phyloP scores from a whole-genome alignment of 805 yeast species.

The Candida hungchunana region DNA sequence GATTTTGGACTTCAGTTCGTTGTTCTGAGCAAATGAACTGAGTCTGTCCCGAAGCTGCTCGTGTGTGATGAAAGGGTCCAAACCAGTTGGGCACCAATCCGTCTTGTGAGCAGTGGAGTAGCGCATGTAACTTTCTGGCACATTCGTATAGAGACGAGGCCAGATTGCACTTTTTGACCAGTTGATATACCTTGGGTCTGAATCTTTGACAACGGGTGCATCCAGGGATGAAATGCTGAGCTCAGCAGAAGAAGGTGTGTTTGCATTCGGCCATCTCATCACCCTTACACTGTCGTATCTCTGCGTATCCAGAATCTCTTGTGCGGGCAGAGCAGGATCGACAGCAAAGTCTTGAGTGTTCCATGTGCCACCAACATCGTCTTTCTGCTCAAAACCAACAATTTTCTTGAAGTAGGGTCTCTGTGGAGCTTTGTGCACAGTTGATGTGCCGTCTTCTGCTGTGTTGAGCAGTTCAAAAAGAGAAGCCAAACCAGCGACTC shows the following conservation, averaged over 20 bases:
- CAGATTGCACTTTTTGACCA: slow-evolving; percentile 36
- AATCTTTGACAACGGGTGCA: slow-evolving; percentile 16
- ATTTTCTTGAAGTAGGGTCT: slow-evolving; percentile 28
- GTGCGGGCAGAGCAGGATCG: slow-evolving; percentile 26
- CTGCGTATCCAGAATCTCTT: slow-evolving; percentile 31
- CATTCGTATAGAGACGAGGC: slow-evolving; percentile 35
- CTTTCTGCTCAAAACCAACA: slow-evolving; percentile 42
- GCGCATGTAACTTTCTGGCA: slow-evolving; percentile 34
- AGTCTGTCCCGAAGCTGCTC: slow-evolving; percentile 31
- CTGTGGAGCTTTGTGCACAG: slow-evolving; percentile 12
- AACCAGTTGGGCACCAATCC: slow-evolving; percentile 13
- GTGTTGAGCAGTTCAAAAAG: slow-evolving; percentile 31
- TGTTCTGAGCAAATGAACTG: slow-evolving; percentile 25
- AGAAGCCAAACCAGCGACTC: slow-evolving; percentile 35
- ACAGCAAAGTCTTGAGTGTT: slow-evolving; percentile 21
- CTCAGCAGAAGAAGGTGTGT: slow-evolving; percentile 15
- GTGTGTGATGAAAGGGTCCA: slow-evolving; percentile 37
- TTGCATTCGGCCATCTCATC: slow-evolving; percentile 21
- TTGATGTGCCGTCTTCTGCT: slow-evolving; percentile 23
- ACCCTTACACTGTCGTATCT: slow-evolving; percentile 32
- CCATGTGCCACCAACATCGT: slow-evolving; percentile 45
- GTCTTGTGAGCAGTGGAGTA: slow-evolving; percentile 31
- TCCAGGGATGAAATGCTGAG: slow-evolving; percentile 20
- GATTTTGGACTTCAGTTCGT: slow-evolving; percentile 30
- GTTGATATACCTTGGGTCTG: slow-evolving; percentile 31